Conservation (phyloP, 176 grass and related monocot genomes). For the Coix lacrymajobi region DNA sequence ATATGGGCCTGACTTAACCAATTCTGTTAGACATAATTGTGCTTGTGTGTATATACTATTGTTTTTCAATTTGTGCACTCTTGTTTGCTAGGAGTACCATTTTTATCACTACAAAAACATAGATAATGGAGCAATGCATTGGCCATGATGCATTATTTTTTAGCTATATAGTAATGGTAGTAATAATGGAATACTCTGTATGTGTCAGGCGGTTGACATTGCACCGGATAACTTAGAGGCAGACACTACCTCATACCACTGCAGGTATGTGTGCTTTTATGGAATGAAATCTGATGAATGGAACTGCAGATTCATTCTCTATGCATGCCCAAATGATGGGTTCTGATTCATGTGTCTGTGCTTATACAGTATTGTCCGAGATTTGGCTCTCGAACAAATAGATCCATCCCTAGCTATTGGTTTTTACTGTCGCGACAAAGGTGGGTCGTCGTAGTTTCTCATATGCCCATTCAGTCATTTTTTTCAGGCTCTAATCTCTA, state of each 20-base stretch:
- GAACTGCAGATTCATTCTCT: background rate
- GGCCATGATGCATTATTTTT: background rate
- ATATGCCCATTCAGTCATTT: background rate
- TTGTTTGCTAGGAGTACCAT: background rate
- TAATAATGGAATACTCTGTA: constrained; percentile 12
- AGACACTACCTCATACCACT: constrained; percentile 88
- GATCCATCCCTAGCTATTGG: constrained; percentile 96
- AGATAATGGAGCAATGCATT: background rate
- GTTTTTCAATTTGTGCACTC: background rate
- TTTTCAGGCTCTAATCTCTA: background rate
- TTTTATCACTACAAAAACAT: background rate
- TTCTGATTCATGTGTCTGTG: background rate
- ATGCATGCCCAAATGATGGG: background rate
- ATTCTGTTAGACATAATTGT: background rate
- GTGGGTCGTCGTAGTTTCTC: constrained; percentile 20
- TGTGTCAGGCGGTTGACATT: constrained; percentile 62
- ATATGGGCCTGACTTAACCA: background rate
- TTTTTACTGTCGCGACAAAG: constrained; percentile 87
- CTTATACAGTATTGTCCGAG: constrained; percentile 51
- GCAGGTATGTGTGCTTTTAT: constrained; percentile 59
- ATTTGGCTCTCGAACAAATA: constrained; percentile 81
- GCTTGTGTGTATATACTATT: no score
- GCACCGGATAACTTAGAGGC: constrained; percentile 59
- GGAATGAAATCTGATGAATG: constrained; percentile 1
- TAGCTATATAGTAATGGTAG: background rate